These are phyloP conservation scores for Aspergillus incahuasiensis DNA, from an alignment of 495 filamentous ascomycete genomes.

Conservation along the genomic window DNA sequence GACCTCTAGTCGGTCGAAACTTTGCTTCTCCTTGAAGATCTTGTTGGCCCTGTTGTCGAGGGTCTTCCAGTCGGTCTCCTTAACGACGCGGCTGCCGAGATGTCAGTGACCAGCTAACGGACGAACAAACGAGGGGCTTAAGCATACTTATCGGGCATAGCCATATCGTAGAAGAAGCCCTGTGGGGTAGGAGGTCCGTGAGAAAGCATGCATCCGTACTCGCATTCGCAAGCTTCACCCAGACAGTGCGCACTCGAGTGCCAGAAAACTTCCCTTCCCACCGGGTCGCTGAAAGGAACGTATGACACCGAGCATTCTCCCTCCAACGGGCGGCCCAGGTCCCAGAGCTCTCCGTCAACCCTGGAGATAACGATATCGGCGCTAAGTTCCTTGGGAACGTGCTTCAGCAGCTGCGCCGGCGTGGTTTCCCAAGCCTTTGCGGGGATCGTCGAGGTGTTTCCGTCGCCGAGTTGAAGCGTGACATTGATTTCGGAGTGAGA, in stretches of 20 bases:
- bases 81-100: constrained; percentile 54
- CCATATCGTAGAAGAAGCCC: constrained; percentile 99
- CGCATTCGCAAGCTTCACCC: constrained; percentile 86
- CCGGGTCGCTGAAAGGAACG: constrained; percentile 76
- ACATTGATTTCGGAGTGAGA: constrained; percentile 47
- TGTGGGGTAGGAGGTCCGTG: constrained; percentile 89
- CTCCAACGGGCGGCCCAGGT: constrained; percentile 85
- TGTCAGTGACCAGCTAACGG: constrained; percentile 6
- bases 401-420: constrained; percentile 46
- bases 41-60: constrained; percentile 69
- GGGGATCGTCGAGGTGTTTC: constrained; percentile 36
- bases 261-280: constrained; percentile 86
- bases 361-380: constrained; percentile 66
- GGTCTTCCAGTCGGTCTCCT: constrained; percentile 68
- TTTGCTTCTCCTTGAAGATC: constrained; percentile 93
- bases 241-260: constrained; percentile 90
- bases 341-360: constrained; percentile 82
- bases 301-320: constrained; percentile 67
- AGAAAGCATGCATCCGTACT: constrained; percentile 85
- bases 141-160: constrained; percentile 61
- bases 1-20: constrained; percentile 83
- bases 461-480: constrained; percentile 45
- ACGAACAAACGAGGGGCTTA: neutral
- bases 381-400: constrained; percentile 50
- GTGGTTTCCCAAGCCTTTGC: constrained; percentile 53